A percentile compares a stretch with the other conserved stretches of the same genome.
These are phyloP conservation scores for Leccinum solheimii DNA, from an alignment of 1,284 basidiomycete species.

Conservation along the genomic window DNA sequence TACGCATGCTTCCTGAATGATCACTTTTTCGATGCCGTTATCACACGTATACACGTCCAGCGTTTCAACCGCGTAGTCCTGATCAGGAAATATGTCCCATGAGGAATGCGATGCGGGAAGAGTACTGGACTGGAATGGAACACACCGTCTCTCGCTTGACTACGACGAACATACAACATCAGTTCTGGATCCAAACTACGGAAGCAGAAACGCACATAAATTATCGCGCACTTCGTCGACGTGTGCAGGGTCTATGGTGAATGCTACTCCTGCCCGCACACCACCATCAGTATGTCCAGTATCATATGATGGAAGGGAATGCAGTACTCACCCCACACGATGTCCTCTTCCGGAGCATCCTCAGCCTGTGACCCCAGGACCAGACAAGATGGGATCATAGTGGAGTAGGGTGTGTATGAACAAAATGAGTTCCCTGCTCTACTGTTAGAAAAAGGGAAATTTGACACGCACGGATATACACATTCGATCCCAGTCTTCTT, in stretches of 20 bases:
- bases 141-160: constrained; percentile 78
- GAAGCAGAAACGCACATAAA: constrained; percentile 53
- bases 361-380: constrained; percentile 39
- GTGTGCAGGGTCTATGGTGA: constrained; percentile 77
- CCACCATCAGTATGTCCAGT: neutral
- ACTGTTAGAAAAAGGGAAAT: neutral
- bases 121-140: neutral
- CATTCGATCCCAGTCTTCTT: constrained; percentile 77
- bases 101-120: neutral
- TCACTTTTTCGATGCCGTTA: constrained; percentile 45
- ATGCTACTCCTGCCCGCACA: constrained; percentile 60
- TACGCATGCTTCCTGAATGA: constrained; percentile 40
- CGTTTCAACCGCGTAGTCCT: constrained; percentile 55
- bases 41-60: constrained; percentile 49
- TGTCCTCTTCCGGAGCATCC: constrained; percentile 69
- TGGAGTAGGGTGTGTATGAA: neutral
- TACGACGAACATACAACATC: constrained; percentile 24
- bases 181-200: neutral
- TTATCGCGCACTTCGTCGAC: constrained; percentile 74
- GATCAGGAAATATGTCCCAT: neutral
- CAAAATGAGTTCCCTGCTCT: neutral
- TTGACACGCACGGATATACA: constrained; percentile 51
- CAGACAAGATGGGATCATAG: neutral
- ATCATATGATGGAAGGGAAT: neutral
- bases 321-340: constrained; percentile 70